Evolutionary conservation across 768 basidiomycete species (phyloP), one percentile per base, ranked within the genome.

Genomic region (Candolleomyces aberdarensis): DNA sequence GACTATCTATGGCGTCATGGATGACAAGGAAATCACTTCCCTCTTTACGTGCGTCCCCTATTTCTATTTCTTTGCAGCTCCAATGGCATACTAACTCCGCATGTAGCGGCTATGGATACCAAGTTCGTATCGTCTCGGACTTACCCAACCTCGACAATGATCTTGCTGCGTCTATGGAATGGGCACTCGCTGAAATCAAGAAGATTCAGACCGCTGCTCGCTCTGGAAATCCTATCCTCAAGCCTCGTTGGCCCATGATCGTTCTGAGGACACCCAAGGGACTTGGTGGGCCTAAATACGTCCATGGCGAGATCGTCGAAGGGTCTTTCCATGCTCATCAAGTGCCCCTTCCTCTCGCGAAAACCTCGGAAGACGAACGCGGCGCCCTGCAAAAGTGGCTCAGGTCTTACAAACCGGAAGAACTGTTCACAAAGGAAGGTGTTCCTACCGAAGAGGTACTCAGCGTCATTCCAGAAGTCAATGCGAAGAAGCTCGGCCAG

Each of bases 161-260:
- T 66, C 80, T 96, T 61, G 92, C 92, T 3, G 88, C 84, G 1
- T 86, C 89, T 19, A 81, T 96, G 77, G 86, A 90, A 58, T 96
- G 93, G 91, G 91, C 90, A 0, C 70, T 89, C 11, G 74, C 66
- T 9, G 87, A 92, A 73, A 91, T 92, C 62, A 80, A 77, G 66
- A 85, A 80, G 64, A 96, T 96, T 55, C 94, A 97, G 70, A 71
- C 73, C 0, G 91, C 89, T 0, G 94, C 94, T 17, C 85, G 94
- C 50, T 77, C 75, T 11, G 91, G 90, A 2, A 82, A 86, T 3
- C 87, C 93, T 15, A 85, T 92, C 63, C 78, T 86, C 56, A 95
- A 95, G 76, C 94, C 94, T n/a, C 83, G 91, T 47, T 96, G 92
- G 92, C 94, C 94, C 3, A 82, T 95, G 70, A 77, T 97, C 63